Percentiles rank a stretch among this genome's conserved stretches.
Evolutionary conservation across 768 basidiomycete species (phyloP).

Genomic region (Clavaria fumosa): DNA sequence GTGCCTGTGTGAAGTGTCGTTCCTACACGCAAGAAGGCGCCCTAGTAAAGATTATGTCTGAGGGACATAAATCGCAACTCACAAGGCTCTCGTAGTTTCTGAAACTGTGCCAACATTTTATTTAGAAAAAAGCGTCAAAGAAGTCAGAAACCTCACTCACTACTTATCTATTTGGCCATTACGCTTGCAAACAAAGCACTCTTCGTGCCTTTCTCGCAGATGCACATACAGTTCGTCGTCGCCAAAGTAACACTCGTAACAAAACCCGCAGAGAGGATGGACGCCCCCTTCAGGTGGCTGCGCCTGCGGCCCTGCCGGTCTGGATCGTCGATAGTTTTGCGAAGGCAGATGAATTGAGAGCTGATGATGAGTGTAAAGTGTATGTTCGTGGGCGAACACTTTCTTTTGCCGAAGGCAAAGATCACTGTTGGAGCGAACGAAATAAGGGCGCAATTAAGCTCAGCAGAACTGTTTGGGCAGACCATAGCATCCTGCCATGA

Average conservation of each 20-base stretch:
- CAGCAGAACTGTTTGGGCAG: conserved; percentile 13
- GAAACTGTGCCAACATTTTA: conserved; percentile 35
- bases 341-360: conserved; percentile 69
- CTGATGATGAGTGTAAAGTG: conserved; percentile 50
- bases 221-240: conserved; percentile 88
- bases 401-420: conserved; percentile 84
- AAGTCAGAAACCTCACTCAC: conserved; percentile 31
- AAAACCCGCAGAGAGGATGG: conserved; percentile 79
- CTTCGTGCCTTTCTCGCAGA: conserved; percentile 88
- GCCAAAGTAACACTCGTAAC: conserved; percentile 85
- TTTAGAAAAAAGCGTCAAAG: neutral
- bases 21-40: conserved; percentile 34
- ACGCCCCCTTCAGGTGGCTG: conserved; percentile 55
- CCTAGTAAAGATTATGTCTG: conserved; percentile 1
- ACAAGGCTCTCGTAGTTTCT: conserved; percentile 65
- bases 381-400: conserved; percentile 91
- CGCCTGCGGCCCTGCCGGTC: conserved; percentile 20
- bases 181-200: conserved; percentile 89
- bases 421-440: conserved; percentile 33
- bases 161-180: conserved; percentile 71
- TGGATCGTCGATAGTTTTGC: conserved; percentile 28
- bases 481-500: conserved; percentile 79
- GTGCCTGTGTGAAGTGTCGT: conserved; percentile 56
- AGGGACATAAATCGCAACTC: conserved; percentile 13
- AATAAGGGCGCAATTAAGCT: neutral